Evolutionary conservation across 306 rosid species (phyloP).

Genomic region (Dryas octopetala): DNA sequence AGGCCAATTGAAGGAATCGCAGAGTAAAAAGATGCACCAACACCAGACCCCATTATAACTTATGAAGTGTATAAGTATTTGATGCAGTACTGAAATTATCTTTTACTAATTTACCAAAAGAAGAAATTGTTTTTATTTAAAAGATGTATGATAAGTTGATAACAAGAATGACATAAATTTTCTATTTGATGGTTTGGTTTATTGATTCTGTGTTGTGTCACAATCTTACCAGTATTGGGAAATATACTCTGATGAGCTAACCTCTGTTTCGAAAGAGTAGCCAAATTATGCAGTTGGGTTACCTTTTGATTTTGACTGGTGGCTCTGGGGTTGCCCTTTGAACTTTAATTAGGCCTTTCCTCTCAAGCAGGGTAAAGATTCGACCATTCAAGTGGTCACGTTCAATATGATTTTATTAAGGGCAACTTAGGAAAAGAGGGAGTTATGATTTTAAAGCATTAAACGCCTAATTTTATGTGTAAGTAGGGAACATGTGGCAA

Average conservation of each 20-base stretch:
- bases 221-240: too few species aligned
- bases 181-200: neutral
- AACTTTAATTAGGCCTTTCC: neutral
- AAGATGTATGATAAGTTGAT: too few species aligned
- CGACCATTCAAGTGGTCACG: neutral
- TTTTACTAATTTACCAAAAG: neutral
- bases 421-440: too few species aligned
- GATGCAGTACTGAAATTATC: neutral
- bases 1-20: slow-evolving; percentile 23
- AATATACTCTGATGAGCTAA: too few species aligned
- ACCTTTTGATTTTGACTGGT: too few species aligned
- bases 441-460: too few species aligned
- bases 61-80: neutral
- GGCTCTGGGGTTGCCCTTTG: neutral
- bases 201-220: neutral
- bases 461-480: too few species aligned
- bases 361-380: neutral
- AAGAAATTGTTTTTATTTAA: too few species aligned
- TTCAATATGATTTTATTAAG: neutral
- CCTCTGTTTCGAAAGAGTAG: neutral
- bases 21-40: neutral
- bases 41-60: neutral
- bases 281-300: neutral
- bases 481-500: too few species aligned
- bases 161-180: too few species aligned